A percentile compares a stretch with the other conserved stretches of the same genome.
These are phyloP conservation scores for Crassisporium funariophilum DNA, from an alignment of 768 basidiomycete species.

Conservation along the genomic window DNA sequence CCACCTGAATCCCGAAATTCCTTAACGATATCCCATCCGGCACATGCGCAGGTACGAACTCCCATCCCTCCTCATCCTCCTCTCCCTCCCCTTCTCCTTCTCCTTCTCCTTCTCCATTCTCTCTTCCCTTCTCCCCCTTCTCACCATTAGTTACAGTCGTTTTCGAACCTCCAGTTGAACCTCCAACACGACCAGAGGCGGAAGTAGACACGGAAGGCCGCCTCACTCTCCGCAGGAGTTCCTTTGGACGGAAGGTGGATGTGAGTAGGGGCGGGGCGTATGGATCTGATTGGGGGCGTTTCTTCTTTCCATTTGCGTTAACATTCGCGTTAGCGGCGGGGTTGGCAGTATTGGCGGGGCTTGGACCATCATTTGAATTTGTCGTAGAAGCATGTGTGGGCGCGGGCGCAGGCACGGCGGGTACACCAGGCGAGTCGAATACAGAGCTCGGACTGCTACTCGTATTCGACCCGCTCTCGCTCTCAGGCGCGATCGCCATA, in stretches of 20 bases:
- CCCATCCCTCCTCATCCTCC: constrained; percentile 42
- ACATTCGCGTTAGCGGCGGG: constrained; percentile 15
- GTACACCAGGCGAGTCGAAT: too few relatives aligned
- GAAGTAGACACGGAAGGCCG: constrained; percentile 1
- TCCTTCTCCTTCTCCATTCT: constrained; percentile 1
- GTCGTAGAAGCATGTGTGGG: too few relatives aligned
- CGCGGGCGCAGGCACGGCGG: too few relatives aligned
- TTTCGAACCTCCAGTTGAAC: background rate
- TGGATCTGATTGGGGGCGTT: constrained; percentile 19
- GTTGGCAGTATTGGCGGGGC: background rate
- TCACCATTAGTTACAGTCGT: background rate
- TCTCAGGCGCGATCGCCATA: too few relatives aligned
- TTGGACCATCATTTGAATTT: background rate
- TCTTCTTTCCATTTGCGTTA: constrained; percentile 13
- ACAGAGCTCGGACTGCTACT: too few relatives aligned
- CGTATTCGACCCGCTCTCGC: too few relatives aligned
- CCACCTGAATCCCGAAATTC: constrained; percentile 89
- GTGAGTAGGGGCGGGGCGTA: constrained; percentile 44
- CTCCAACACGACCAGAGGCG: background rate
- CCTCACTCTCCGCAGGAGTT: constrained; percentile 37
- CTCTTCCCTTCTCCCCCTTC: constrained; percentile 2
- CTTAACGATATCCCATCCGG: constrained; percentile 83
- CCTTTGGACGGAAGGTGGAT: constrained; percentile 51
- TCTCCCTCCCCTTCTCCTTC: constrained; percentile 10
- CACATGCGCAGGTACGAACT: constrained; percentile 70